These are phyloP conservation scores for Ilex asprella DNA, from an alignment of 257 asterid genomes.

Conservation along the genomic window DNA sequence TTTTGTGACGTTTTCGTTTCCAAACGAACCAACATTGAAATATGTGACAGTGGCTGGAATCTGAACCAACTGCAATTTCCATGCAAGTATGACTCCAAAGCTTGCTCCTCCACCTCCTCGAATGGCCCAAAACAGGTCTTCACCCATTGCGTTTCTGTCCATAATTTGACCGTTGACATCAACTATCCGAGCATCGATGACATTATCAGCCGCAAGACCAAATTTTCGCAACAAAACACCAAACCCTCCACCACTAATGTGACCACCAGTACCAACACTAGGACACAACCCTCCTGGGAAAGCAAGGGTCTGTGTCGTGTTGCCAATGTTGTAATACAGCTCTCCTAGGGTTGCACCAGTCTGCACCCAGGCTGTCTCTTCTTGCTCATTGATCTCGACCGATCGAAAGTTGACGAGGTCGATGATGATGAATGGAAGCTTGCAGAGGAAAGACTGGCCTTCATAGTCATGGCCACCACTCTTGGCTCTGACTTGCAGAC, in stretches of 20 bases:
- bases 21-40: neutral
- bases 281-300: neutral
- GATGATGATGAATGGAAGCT: neutral
- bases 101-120: neutral
- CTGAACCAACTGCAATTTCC: neutral
- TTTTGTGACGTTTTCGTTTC: neutral
- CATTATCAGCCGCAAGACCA: neutral
- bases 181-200: neutral
- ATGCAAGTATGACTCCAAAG: neutral
- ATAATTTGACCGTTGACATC: neutral
- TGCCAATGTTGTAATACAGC: neutral
- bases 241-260: neutral
- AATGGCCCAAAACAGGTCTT: too few relatives aligned
- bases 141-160: neutral
- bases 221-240: neutral
- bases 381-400: neutral
- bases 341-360: neutral
- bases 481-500: neutral
- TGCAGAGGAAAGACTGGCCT: neutral
- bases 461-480: slow-evolving; percentile 3
- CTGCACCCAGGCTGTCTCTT: neutral
- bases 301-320: neutral
- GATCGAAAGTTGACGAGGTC: neutral
- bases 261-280: neutral
- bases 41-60: neutral